These are phyloP conservation scores for Podospora pseudopauciseta DNA, from an alignment of 495 filamentous ascomycete genomes.

Conservation along the genomic window DNA sequence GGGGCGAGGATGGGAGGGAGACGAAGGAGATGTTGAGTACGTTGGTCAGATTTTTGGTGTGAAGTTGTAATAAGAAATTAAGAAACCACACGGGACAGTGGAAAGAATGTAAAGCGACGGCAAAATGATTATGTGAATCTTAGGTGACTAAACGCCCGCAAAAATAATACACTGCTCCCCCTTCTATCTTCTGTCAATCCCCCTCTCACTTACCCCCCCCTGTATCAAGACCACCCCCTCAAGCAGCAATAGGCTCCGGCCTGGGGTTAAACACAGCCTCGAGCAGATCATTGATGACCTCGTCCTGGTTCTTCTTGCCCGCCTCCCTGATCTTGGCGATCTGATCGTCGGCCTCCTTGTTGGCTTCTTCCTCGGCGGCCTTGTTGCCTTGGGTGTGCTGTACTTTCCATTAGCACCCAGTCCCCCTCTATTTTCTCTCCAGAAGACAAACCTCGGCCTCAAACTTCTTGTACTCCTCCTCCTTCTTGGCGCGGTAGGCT, in stretches of 20 bases:
- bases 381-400: conserved; percentile 87
- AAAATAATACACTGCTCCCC: neutral
- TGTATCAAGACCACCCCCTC: no score
- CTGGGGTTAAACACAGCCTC: conserved; percentile 59
- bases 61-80: conserved; percentile 14
- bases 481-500: conserved; percentile 84
- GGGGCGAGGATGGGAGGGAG: conserved; percentile 55
- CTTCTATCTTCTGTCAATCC: neutral
- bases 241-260: conserved; percentile 13
- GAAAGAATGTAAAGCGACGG: neutral
- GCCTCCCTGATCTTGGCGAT: conserved; percentile 76
- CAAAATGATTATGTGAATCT: neutral
- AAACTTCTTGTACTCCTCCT: conserved; percentile 92
- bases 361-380: conserved; percentile 79
- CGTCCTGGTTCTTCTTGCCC: conserved; percentile 69
- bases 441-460: conserved; percentile 70
- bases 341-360: conserved; percentile 74
- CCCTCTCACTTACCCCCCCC: neutral
- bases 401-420: conserved; percentile 5
- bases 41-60: conserved; percentile 58
- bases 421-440: neutral
- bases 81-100: conserved; percentile 4
- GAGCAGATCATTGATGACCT: conserved; percentile 78
- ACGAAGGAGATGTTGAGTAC: conserved; percentile 68
- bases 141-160: neutral